Evolutionary conservation across 2,329 filamentous ascomycete genomes (phyloP), one percentile per base, ranked within the genome.

Genomic region (Paecilomyces sp.): DNA sequence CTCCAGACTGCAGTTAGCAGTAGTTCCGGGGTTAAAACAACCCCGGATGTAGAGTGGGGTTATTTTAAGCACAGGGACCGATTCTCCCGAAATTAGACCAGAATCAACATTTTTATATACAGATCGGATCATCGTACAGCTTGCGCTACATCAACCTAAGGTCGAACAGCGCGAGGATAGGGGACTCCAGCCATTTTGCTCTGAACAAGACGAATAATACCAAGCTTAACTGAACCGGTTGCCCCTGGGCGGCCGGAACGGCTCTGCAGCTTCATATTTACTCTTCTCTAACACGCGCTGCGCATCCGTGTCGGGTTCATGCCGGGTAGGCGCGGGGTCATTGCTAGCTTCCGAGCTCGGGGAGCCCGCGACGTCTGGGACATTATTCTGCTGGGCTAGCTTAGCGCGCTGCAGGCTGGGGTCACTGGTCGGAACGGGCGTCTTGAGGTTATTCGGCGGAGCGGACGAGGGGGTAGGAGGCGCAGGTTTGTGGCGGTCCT

Each of bases 241-340:
- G 3, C 94, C 94, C 74, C 91, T 95, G 62, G 81, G 85, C 76
- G 88, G 89, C 67, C 84, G 80, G 75, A 88, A 97, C 58, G 92
- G 89, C 66, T 85, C 81, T 57, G 80, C 81, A 33, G 89, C 88
- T 78, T 97, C 92, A 75, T 95, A 97, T 78, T 96, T 96, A 74
- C 91, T 89, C 81, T 91, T 95, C 75, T 92, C 90, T 36, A 79
- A 68, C 28, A 89, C 80, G 64, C 83, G 80, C 70, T 91, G 82
- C 52, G 80, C 77, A 71, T 90, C 89, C 51, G 85, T 89, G 64
- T 87, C 81, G 1, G 90, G 89, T 61, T 88, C 89, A 76, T 96
- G 92, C 65, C 87, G 81, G 57, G 91, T 95, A 9, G 92, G 88
- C 12, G 92, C 92, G n/a, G 91, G 91, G 76, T 96, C 92, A 63